Conservation (phyloP, 768 basidiomycete species). For the Hypholoma sublateritium region DNA sequence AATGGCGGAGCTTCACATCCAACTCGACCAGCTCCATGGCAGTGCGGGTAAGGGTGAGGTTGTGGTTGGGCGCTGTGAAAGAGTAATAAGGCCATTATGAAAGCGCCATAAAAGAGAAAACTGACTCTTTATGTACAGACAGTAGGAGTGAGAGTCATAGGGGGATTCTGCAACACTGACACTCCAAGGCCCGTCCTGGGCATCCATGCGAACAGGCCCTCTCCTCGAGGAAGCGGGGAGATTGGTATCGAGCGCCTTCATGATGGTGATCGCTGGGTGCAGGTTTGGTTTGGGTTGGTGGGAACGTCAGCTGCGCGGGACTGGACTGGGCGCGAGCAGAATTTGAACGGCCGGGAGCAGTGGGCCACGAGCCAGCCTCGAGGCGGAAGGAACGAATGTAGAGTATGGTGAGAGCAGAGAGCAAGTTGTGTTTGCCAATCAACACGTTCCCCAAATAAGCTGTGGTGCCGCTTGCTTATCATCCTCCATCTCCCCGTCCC, state of each 20-base stretch:
- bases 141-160: slow-evolving; percentile 70
- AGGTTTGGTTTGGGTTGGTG: background rate
- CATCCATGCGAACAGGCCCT: slow-evolving; percentile 62
- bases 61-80: slow-evolving; percentile 78
- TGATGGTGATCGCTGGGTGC: slow-evolving; percentile 23
- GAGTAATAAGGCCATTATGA: slow-evolving; percentile 8
- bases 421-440: background rate
- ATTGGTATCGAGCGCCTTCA: slow-evolving; percentile 43
- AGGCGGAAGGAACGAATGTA: background rate
- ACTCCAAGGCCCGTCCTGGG: slow-evolving; percentile 82
- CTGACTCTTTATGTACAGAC: slow-evolving; percentile 90
- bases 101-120: slow-evolving; percentile 24
- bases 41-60: slow-evolving; percentile 82
- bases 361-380: background rate
- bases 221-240: slow-evolving; percentile 43
- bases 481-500: background rate
- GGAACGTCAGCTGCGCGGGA: no score
- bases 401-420: background rate
- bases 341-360: no score
- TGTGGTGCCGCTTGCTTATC: background rate
- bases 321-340: background rate
- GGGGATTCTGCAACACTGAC: slow-evolving; percentile 87
- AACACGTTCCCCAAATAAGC: no score
- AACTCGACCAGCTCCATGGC: slow-evolving; percentile 77
- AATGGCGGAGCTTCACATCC: slow-evolving; percentile 75